A percentile compares a stretch with the other conserved stretches of the same genome.
These are phyloP conservation scores for Phoma sp. DNA, from an alignment of 2,329 filamentous ascomycete species.

Conservation along the genomic window DNA sequence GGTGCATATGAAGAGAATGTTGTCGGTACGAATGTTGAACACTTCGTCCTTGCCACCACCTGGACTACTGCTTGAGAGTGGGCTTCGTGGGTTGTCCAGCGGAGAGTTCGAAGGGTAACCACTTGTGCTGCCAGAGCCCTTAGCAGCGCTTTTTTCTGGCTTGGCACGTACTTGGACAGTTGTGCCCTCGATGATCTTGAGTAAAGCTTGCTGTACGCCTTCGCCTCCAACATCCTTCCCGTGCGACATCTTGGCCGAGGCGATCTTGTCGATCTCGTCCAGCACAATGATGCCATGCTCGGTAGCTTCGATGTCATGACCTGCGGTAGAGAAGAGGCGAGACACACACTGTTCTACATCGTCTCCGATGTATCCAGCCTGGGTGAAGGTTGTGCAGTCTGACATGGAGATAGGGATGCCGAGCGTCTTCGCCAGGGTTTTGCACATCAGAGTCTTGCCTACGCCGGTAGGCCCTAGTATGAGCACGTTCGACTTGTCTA, in stretches of 20 bases:
- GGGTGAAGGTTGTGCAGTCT: conserved; percentile 94
- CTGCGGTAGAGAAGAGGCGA: conserved; percentile 84
- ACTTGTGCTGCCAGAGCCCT: conserved; percentile 26
- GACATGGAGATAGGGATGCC: conserved; percentile 95
- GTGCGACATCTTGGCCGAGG: conserved; percentile 82
- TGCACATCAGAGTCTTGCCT: conserved; percentile 94
- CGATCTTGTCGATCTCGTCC: conserved; percentile 97
- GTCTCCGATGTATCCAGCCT: conserved; percentile 96
- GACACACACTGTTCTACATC: conserved; percentile 97
- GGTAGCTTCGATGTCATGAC: conserved; percentile 82
- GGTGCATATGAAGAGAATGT: conserved; percentile 96
- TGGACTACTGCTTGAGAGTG: conserved; percentile 25
- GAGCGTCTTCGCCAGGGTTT: conserved; percentile 89
- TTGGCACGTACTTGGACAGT: conserved; percentile 93
- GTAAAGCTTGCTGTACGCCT: conserved; percentile 91
- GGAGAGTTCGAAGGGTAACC: conserved; percentile 26
- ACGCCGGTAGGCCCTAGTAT: conserved; percentile 92
- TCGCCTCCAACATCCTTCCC: conserved; percentile 95
- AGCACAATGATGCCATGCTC: conserved; percentile 94
- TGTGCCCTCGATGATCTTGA: conserved; percentile 96
- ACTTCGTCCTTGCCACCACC: conserved; percentile 60
- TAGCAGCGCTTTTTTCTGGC: conserved; percentile 64
- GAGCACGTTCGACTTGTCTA: conserved; percentile 95
- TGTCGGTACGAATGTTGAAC: conserved; percentile 85
- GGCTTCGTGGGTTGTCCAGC: conserved; percentile 24